Evolutionary conservation across 805 yeast species (phyloP).

Genomic region (Cyberlindnera nakhonratchasimensis): DNA sequence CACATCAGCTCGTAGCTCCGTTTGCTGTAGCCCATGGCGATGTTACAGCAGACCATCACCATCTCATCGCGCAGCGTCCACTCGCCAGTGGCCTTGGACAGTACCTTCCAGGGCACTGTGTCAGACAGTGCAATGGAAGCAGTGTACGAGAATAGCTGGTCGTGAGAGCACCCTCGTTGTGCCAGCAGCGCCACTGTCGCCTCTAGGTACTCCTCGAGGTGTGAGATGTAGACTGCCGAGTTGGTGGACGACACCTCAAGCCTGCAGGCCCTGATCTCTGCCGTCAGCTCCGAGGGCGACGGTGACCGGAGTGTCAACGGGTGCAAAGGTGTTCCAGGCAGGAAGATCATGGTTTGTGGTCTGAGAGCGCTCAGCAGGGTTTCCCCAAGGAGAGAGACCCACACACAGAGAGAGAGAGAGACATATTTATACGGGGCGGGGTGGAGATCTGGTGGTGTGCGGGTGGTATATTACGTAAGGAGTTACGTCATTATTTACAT

Average conservation of each 20-base stretch:
- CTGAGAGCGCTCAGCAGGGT: too few relatives aligned
- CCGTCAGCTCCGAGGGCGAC: background rate
- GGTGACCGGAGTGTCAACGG: background rate
- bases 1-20: constrained; percentile 17
- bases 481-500: too few relatives aligned
- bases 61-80: constrained; percentile 25
- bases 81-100: background rate
- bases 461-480: background rate
- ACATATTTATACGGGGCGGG: background rate
- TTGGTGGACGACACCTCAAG: background rate
- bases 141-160: background rate
- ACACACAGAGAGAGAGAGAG: background rate
- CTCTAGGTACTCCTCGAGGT: constrained; percentile 3
- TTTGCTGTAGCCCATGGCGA: constrained; percentile 11
- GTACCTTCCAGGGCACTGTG: constrained; percentile 20
- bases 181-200: background rate
- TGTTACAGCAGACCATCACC: constrained; percentile 12
- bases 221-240: background rate
- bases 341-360: background rate
- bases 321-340: background rate
- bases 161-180: background rate
- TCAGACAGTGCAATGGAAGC: background rate
- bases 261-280: background rate
- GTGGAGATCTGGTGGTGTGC: background rate
- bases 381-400: background rate